phyloP scores from a whole-genome alignment of 1,284 basidiomycete species.

The Pulveroboletus sp. region DNA sequence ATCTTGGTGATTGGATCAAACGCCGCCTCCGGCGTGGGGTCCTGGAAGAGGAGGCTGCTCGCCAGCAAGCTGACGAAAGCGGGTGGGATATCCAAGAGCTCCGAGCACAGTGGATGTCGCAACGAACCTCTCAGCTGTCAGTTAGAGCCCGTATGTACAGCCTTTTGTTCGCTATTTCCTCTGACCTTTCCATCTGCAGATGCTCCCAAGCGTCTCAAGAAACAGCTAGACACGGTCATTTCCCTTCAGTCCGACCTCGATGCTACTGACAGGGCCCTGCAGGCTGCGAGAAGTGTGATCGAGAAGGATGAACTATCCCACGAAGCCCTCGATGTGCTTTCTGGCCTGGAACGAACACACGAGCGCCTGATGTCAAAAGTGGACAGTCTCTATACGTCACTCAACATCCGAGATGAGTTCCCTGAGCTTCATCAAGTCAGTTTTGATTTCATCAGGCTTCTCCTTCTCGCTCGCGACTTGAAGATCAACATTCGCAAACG shows the following conservation, averaged over 20 bases:
- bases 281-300: neutral
- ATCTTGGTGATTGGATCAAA: no score
- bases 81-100: constrained; percentile 9
- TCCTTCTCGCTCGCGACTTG: constrained; percentile 32
- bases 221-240: neutral
- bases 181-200: neutral
- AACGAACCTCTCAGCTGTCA: neutral
- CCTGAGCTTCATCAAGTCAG: constrained; percentile 31
- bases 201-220: neutral
- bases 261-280: neutral
- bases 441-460: constrained; percentile 31
- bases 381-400: constrained; percentile 29
- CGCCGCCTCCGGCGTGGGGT: no score
- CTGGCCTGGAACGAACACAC: neutral
- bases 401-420: constrained; percentile 34
- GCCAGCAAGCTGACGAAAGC: constrained; percentile 1
- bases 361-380: constrained; percentile 24
- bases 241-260: neutral
- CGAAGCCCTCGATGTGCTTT: neutral
- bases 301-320: neutral
- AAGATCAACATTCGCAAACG: constrained; percentile 16
- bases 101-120: constrained; percentile 28
- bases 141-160: neutral
- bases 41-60: constrained; percentile 13
- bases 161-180: no score